Base-by-base conservation (phyloP, 1,284 basidiomycete genomes). In the Ustilago hordei region DNA sequence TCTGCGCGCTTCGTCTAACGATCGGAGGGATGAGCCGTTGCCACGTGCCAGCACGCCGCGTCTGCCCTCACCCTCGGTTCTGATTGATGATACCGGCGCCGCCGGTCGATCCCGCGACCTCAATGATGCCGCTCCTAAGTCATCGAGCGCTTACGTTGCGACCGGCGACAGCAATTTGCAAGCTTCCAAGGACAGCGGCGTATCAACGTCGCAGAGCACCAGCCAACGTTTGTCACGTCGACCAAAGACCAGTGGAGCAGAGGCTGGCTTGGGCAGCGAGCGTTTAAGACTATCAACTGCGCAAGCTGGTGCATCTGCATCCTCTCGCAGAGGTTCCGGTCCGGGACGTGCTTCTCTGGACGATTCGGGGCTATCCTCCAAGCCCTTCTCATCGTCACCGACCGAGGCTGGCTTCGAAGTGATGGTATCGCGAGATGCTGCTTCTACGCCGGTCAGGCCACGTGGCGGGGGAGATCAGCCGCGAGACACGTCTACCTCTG, bases 201-300 rank as follows among this genome's bases (percentile, higher is more conserved):
- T 59, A 2, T 19, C 55, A 17, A 56, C 56, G 43, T 48, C 74
- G 23, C 61, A 45, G 8, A 72, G 69, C 55, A 34, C 66, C 15
- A 43, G 52, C 23, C 55, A 60, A 19, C 69, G 69, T 7, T 43
- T 61, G 28, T 32, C 62, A 19, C 65, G 69, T 23, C 66, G 75
- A n/a, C 75, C 75, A 2, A 65, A 69, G 45, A 77, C 75, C 38
- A 67, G 69, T 32, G 66, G 60, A 43, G 64, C 60, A 2, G 60
- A 69, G 23, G 60, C 73, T 34, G 70, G 65, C 31, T 15, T 68
- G 39, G 35, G 45, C 1, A 54, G 58, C 28, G 60, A 57, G 23
- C 68, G 70, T 28, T 48, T 62, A 13, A 32, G 9, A 17, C 13
- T 47, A 28, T 32, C 57, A 17, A 15, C 54, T 7, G 43, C 36